Conservation (phyloP, 208 protist genomes). For the Crithidia brevicula region DNA sequence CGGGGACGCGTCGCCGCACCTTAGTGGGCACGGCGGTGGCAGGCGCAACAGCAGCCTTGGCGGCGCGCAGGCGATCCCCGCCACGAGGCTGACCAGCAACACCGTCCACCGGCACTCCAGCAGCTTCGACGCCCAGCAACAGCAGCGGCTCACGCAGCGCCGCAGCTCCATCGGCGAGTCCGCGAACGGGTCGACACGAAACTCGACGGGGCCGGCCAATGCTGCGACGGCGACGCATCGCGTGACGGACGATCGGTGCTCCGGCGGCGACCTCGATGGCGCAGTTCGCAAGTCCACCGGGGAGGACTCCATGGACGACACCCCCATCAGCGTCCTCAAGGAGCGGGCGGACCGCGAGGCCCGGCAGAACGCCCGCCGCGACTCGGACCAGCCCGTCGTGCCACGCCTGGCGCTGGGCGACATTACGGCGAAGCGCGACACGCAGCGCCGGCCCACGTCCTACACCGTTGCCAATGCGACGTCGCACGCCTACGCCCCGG, state of each 20-base stretch:
- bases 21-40: not conserved
- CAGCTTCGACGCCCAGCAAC: conserved; percentile 3
- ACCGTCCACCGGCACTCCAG: conserved; percentile 9
- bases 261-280: conserved; percentile 10
- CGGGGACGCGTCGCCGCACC: conserved; percentile 5
- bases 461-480: conserved; percentile 12
- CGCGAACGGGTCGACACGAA: not conserved
- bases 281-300: not conserved
- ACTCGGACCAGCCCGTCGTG: conserved; percentile 15
- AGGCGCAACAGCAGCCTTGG: conserved; percentile 13
- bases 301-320: conserved; percentile 14
- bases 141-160: not conserved
- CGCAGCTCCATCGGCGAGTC: not conserved
- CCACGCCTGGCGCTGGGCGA: conserved; percentile 29
- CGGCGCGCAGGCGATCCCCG: not conserved
- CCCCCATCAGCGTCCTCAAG: conserved; percentile 29
- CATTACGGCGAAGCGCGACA: conserved; percentile 27
- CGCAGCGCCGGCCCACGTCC: conserved; percentile 6
- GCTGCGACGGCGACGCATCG: conserved; percentile 2
- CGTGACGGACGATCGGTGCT: conserved; percentile 9
- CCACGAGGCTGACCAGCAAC: conserved; percentile 1
- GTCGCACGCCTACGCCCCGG: not conserved
- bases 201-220: not conserved
- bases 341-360: conserved; percentile 26
- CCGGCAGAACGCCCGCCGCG: conserved; percentile 19